Evolutionary conservation across 2,329 filamentous ascomycete species (phyloP), one percentile per base, ranked within the genome.

Genomic region (Raffaelea albimanens): DNA sequence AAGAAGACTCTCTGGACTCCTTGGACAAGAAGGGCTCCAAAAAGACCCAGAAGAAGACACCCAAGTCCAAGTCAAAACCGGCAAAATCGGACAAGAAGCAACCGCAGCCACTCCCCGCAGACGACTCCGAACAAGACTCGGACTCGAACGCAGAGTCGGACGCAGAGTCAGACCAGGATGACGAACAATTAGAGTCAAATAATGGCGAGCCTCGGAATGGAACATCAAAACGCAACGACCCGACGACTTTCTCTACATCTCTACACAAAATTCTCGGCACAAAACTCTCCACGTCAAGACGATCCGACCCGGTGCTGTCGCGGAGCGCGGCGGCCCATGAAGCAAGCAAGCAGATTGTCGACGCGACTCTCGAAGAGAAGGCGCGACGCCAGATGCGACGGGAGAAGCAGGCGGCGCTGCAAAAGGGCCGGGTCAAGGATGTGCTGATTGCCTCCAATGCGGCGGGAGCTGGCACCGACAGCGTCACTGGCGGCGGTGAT

Each of bases 141-240:
- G 31, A 34, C 31, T 34, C 31, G 10, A 16, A 34, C 9, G 16
- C 10, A 9, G 13, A 16, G 5, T 38, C 34, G 34, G 14, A n/a
- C 34, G 13, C 34, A 38, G 34, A 38, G 5, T 7, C 13, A 16
- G 25, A 29, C 25, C 25, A 29, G 25, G 25, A 29, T 29, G 25
- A 13, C 25, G 25, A n/a, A n/a, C n/a, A n/a, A n/a, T n/a, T n/a
- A n/a, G 25, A 7, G 25, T 13, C 25, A 29, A 2, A 31, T 3
- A 20, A 9, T 22, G 14, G 29, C n/a, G 10, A 8, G 13, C 46
- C 21, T 19, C 60, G 60, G 34, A 85, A 80, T n/a, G n/a, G n/a
- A n/a, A n/a, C n/a, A n/a, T 80, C 82, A 14, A 97, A 97, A 68
- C 84, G 90, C 61, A 95, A 95, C 67, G 91, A 98, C 65, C 90